phyloP scores from a whole-genome alignment of 345 rosid species.

The Durio zibethinus region DNA sequence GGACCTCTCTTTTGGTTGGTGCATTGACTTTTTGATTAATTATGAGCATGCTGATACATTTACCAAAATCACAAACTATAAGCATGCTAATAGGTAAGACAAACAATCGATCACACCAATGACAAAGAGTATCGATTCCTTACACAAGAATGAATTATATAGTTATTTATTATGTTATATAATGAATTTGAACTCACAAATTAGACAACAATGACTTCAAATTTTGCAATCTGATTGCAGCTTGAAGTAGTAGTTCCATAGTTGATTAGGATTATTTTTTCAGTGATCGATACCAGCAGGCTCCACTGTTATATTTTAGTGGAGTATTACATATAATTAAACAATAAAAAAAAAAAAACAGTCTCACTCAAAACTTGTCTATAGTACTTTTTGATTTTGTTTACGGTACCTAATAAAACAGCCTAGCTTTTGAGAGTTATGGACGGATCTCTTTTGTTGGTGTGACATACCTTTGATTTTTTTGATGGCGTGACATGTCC shows the following conservation, averaged over 20 bases:
- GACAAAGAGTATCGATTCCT: too few species aligned
- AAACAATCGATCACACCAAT: background rate
- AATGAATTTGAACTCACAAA: background rate
- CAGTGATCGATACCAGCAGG: background rate
- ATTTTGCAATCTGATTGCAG: background rate
- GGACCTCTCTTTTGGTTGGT: slow-evolving; percentile 23
- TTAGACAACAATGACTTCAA: background rate
- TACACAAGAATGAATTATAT: too few species aligned
- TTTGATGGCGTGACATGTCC: background rate
- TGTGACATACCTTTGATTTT: slow-evolving; percentile 5
- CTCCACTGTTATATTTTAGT: background rate
- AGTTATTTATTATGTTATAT: too few species aligned
- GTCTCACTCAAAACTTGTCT: background rate
- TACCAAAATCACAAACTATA: background rate
- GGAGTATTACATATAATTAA: background rate
- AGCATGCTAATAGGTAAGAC: background rate
- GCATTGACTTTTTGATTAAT: slow-evolving; percentile 23
- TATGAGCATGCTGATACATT: background rate
- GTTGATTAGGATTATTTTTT: background rate
- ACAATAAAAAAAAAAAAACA: background rate
- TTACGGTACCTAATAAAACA: background rate
- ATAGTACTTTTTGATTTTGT: background rate
- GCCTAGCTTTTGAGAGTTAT: background rate
- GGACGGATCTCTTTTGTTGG: slow-evolving; percentile 13
- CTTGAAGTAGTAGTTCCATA: background rate